Evolutionary conservation across 2,329 filamentous ascomycete species (phyloP).

Genomic region (Scedosporium minutisporum): DNA sequence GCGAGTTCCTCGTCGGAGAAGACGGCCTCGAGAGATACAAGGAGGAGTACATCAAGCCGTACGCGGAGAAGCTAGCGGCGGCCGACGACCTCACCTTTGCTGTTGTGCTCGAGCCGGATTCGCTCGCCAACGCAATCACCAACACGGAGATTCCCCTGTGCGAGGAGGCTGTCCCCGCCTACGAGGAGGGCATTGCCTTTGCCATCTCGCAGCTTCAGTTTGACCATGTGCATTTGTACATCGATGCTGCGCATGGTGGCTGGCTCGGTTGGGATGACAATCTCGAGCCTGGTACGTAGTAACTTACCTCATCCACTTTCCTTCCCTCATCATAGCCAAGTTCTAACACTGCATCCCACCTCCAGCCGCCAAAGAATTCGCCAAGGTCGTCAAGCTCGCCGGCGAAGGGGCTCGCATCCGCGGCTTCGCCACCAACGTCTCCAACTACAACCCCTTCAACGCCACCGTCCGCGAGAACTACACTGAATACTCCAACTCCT

Average conservation of each 20-base stretch:
- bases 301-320: too few relatives aligned
- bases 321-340: neutral
- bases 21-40: constrained; percentile 30
- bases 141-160: constrained; percentile 27
- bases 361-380: constrained; percentile 28
- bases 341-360: neutral
- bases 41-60: constrained; percentile 28
- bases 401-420: constrained; percentile 20
- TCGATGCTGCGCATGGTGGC: constrained; percentile 54
- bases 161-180: constrained; percentile 24
- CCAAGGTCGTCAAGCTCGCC: constrained; percentile 26
- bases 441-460: constrained; percentile 30
- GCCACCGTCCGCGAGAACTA: constrained; percentile 27
- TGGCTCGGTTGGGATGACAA: constrained; percentile 59
- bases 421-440: constrained; percentile 34
- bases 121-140: constrained; percentile 31
- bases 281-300: constrained; percentile 28
- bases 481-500: constrained; percentile 28
- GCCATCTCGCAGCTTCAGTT: constrained; percentile 47
- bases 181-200: constrained; percentile 38
- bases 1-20: constrained; percentile 27
- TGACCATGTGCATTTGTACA: constrained; percentile 52
- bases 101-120: constrained; percentile 34
- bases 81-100: constrained; percentile 30
- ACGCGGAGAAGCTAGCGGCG: constrained; percentile 24